Percentiles rank a stretch among this genome's conserved stretches.
These are phyloP conservation scores for Sphagnum contortum DNA, from an alignment of 225 moss, liverwort and hornwort species.

Conservation along the genomic window DNA sequence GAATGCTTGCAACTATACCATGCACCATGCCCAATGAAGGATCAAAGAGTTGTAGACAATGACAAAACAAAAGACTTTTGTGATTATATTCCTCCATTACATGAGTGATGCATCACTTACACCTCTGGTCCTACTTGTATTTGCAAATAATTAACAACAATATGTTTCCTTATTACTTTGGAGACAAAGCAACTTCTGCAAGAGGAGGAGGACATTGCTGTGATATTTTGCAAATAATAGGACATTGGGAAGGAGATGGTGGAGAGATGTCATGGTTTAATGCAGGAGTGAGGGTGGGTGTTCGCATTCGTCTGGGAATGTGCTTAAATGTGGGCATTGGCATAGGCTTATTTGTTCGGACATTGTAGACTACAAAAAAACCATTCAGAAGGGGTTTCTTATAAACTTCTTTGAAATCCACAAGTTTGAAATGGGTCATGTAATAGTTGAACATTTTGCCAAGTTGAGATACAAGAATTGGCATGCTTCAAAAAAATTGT, in stretches of 20 bases:
- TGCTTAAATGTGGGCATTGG: conserved; percentile 52
- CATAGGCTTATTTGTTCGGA: conserved; percentile 48
- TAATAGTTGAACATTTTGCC: too few relatives aligned
- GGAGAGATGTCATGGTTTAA: conserved; percentile 55
- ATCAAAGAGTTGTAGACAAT: too few relatives aligned
- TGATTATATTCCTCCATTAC: too few relatives aligned
- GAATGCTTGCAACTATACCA: too few relatives aligned
- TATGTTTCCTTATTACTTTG: not conserved
- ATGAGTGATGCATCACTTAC: too few relatives aligned
- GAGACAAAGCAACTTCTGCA: conserved; percentile 29
- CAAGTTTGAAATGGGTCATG: too few relatives aligned
- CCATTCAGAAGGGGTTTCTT: conserved; percentile 46
- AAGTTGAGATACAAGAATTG: too few relatives aligned
- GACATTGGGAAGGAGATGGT: conserved; percentile 40
- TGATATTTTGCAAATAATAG: conserved; percentile 32
- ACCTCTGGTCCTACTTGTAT: not conserved
- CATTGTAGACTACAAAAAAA: conserved; percentile 47
- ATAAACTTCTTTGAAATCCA: conserved; percentile 8
- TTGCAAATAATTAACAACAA: not conserved
- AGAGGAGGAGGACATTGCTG: conserved; percentile 10
- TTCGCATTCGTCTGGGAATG: conserved; percentile 51
- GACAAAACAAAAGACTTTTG: too few relatives aligned
- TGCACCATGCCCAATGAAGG: too few relatives aligned
- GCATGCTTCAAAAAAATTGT: too few relatives aligned
- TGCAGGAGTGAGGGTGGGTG: conserved; percentile 50